Conservation (phyloP, 164 flowering plant genomes). For the Hamamelis virginiana region DNA sequence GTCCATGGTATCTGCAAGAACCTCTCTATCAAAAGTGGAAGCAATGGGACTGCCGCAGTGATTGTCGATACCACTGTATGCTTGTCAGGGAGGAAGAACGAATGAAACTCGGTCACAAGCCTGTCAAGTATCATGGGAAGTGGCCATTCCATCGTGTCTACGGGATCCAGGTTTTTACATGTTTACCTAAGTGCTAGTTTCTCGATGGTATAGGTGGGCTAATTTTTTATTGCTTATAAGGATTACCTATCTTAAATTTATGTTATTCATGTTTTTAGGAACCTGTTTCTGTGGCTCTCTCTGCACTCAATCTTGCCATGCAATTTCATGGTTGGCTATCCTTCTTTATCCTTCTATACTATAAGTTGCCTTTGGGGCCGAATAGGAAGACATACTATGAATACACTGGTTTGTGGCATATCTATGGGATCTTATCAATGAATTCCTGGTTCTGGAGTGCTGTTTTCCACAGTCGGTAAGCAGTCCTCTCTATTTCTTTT, state of each 20-base stretch:
- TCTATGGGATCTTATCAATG: constrained; percentile 80
- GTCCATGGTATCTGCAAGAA: constrained; percentile 86
- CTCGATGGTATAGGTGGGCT: not conserved
- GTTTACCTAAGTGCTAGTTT: not conserved
- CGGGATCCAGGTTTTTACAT: constrained; percentile 75
- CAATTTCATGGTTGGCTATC: constrained; percentile 95
- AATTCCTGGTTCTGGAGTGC: constrained; percentile 95
- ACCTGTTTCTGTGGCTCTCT: constrained; percentile 83
- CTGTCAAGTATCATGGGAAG: constrained; percentile 91
- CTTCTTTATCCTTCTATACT: constrained; percentile 71
- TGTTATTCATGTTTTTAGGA: constrained; percentile 45
- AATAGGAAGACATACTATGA: constrained; percentile 69
- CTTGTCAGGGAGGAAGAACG: constrained; percentile 71
- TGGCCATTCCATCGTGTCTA: constrained; percentile 85
- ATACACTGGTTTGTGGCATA: constrained; percentile 74
- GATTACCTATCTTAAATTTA: not conserved
- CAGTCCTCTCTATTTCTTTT: constrained; percentile 4
- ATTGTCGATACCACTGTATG: constrained; percentile 89
- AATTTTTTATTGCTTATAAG: not conserved
- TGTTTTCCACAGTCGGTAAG: constrained; percentile 84
- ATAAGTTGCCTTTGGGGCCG: constrained; percentile 72
- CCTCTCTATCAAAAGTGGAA: constrained; percentile 82
- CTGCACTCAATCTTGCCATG: constrained; percentile 77
- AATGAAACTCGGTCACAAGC: constrained; percentile 46
- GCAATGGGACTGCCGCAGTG: constrained; percentile 87